Conservation (phyloP, 2,329 filamentous ascomycete genomes). For the Monosporascus cannonballus region DNA sequence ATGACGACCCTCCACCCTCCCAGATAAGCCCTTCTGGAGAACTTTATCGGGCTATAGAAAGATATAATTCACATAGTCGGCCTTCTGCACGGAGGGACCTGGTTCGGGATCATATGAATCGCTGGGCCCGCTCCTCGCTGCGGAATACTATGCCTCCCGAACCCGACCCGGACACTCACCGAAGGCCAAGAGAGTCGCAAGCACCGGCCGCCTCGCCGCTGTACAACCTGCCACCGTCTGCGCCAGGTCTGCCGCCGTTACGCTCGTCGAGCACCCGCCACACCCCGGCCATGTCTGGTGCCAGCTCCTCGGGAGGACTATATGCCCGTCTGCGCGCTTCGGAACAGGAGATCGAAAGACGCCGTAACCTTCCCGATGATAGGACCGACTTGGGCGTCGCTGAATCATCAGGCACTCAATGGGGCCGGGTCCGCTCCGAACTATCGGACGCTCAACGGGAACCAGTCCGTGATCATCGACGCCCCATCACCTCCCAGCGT, state of each 20-base stretch:
- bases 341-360: slow-evolving; percentile 13
- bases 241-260: slow-evolving; percentile 31
- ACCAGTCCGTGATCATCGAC: slow-evolving; percentile 1
- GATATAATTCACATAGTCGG: slow-evolving; percentile 27
- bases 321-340: slow-evolving; percentile 13
- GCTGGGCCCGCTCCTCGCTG: slow-evolving; percentile 17
- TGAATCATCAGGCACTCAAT: no score
- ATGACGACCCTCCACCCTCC: slow-evolving; percentile 29
- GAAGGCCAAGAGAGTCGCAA: slow-evolving; percentile 29
- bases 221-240: slow-evolving; percentile 16
- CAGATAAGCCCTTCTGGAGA: slow-evolving; percentile 37
- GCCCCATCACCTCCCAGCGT: slow-evolving; percentile 5
- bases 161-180: slow-evolving; percentile 27
- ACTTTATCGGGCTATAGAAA: slow-evolving; percentile 36
- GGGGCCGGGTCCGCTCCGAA: slow-evolving; percentile 12
- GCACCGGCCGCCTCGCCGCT: slow-evolving; percentile 16
- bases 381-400: slow-evolving; percentile 6
- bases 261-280: slow-evolving; percentile 27
- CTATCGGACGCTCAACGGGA: neutral
- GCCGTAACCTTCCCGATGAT: slow-evolving; percentile 9
- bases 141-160: slow-evolving; percentile 30
- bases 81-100: slow-evolving; percentile 14
- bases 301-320: slow-evolving; percentile 12
- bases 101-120: slow-evolving; percentile 15
- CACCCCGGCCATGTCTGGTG: slow-evolving; percentile 17